phyloP scores from a whole-genome alignment of 371 early-diverging fungal species.

The Haplosporangium sp. region DNA sequence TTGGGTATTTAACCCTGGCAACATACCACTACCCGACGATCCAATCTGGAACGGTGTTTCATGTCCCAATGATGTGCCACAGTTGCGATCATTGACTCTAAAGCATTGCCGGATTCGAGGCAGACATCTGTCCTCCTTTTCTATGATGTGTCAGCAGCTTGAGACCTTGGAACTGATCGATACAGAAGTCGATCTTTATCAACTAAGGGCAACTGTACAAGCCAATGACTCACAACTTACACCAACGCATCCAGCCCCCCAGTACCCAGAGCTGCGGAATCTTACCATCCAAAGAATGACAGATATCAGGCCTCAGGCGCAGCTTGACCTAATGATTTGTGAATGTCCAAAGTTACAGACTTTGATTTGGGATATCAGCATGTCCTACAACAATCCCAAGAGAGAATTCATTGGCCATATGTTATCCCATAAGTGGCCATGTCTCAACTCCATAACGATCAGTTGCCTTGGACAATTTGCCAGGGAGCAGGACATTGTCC shows the following conservation, averaged over 20 bases:
- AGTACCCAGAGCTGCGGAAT: constrained; percentile 13
- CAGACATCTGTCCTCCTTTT: constrained; percentile 16
- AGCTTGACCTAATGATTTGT: constrained; percentile 11
- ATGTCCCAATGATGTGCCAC: not conserved
- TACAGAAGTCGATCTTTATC: not conserved
- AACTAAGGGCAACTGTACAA: not conserved
- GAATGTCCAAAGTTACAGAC: constrained; percentile 19
- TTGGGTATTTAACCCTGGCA: constrained; percentile 1
- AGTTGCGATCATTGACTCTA: constrained; percentile 6
- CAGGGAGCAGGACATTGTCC: not conserved
- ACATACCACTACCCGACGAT: not conserved
- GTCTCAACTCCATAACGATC: constrained; percentile 16
- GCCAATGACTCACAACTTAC: not conserved
- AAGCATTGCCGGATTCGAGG: constrained; percentile 4
- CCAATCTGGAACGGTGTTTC: not conserved
- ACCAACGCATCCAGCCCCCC: not conserved
- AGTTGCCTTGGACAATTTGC: not conserved
- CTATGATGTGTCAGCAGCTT: constrained; percentile 10
- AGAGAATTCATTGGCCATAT: constrained; percentile 2
- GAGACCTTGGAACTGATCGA: not conserved
- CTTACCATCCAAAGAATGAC: constrained; percentile 1
- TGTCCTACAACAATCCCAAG: not conserved
- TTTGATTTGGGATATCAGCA: not conserved
- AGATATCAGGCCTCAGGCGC: not conserved
- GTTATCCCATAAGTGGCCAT: constrained; percentile 9